Conservation (phyloP, 2,329 filamentous ascomycete species). For the Alternaria sp. region DNA sequence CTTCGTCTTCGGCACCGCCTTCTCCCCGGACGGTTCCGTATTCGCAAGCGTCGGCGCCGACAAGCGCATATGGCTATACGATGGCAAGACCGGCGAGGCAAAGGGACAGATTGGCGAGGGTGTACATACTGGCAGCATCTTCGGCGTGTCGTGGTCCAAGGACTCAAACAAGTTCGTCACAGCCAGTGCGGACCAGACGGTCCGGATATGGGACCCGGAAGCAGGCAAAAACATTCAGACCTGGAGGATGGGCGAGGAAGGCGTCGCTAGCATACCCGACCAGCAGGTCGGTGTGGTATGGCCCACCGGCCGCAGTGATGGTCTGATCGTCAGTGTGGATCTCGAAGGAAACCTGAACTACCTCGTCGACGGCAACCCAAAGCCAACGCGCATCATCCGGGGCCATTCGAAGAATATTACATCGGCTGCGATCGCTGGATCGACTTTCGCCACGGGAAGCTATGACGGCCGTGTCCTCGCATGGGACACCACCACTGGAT, state of each 20-base stretch:
- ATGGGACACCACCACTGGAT: conserved; percentile 78
- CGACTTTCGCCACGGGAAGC: conserved; percentile 85
- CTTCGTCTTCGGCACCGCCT: conserved; percentile 86
- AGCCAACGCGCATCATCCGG: conserved; percentile 74
- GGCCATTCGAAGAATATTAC: conserved; percentile 94
- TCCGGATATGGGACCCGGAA: conserved; percentile 92
- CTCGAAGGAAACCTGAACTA: conserved; percentile 91
- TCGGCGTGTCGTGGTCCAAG: conserved; percentile 86
- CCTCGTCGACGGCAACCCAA: conserved; percentile 72
- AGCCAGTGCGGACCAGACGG: conserved; percentile 90
- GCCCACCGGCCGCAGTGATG: conserved; percentile 81
- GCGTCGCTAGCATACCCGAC: conserved; percentile 72
- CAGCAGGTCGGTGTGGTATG: conserved; percentile 96
- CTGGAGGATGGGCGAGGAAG: conserved; percentile 83
- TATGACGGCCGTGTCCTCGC: conserved; percentile 86
- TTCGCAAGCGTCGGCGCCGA: conserved; percentile 94
- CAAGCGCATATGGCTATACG: conserved; percentile 89
- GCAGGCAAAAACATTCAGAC: conserved; percentile 76
- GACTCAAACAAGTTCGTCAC: conserved; percentile 89
- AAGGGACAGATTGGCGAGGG: conserved; percentile 78
- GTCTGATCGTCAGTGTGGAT: conserved; percentile 87
- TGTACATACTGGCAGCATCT: conserved; percentile 92
- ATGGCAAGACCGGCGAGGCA: conserved; percentile 91
- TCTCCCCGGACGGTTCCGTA: conserved; percentile 82
- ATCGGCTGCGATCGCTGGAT: conserved; percentile 66